Evolutionary conservation across 345 rosid species (phyloP).

Genomic region (Citrus australasica): DNA sequence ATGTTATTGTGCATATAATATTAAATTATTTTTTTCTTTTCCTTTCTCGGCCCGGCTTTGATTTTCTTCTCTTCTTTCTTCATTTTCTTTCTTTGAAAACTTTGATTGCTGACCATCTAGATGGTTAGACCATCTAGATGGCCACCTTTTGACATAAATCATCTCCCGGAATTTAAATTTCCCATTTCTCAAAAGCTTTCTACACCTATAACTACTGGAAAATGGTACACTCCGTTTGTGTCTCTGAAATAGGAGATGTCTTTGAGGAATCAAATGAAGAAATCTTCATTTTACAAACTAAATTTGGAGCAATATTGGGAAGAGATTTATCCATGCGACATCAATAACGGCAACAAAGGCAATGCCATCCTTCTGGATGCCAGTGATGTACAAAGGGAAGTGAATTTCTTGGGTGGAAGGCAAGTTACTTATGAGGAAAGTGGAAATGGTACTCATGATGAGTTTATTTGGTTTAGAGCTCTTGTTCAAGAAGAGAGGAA

Average conservation of each 20-base stretch:
- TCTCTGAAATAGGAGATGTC: neutral
- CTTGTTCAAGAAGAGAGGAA: neutral
- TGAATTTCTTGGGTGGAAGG: neutral
- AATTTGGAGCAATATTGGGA: neutral
- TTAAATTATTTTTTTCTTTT: no score
- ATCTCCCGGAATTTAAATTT: neutral
- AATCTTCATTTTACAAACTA: neutral
- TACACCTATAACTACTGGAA: neutral
- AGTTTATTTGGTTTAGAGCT: neutral
- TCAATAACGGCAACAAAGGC: neutral
- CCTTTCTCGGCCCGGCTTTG: no score
- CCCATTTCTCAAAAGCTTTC: neutral
- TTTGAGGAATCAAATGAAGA: neutral
- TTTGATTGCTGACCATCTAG: no score
- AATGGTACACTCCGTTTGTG: neutral
- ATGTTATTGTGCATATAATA: no score
- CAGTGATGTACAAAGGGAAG: neutral
- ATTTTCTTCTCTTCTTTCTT: no score
- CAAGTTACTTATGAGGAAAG: neutral
- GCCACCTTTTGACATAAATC: no score
- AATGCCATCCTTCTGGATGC: neutral
- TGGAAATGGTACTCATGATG: neutral
- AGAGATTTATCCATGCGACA: neutral
- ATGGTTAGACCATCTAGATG: no score
- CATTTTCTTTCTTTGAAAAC: no score